Evolutionary conservation across 106 monocot species (phyloP).

Genomic region (Acorus calamus): DNA sequence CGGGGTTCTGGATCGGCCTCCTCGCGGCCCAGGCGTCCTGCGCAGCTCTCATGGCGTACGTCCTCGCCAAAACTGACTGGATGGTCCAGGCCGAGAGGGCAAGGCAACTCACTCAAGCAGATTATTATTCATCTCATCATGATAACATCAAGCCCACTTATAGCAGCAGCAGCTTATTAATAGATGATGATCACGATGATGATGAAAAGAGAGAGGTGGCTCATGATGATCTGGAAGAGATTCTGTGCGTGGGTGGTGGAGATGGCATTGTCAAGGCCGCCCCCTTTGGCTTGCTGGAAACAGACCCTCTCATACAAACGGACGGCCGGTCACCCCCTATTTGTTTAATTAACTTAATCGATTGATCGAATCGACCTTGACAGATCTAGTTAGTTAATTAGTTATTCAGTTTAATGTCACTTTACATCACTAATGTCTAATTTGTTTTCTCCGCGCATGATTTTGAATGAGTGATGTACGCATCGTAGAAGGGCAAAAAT

Average conservation of each 20-base stretch:
- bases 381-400: too few relatives aligned
- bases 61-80: conserved; percentile 52
- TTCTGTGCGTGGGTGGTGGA: conserved; percentile 9
- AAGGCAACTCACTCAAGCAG: conserved; percentile 36
- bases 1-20: conserved; percentile 74
- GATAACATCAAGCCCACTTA: too few relatives aligned
- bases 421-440: too few relatives aligned
- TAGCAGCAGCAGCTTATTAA: too few relatives aligned
- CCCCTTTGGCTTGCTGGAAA: conserved; percentile 10
- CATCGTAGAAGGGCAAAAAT: too few relatives aligned
- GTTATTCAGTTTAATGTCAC: too few relatives aligned
- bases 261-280: conserved; percentile 1
- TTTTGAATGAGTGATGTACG: too few relatives aligned
- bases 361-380: too few relatives aligned
- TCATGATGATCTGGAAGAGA: conserved; percentile 5
- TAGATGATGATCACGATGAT: not conserved
- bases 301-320: conserved; percentile 15
- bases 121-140: not conserved
- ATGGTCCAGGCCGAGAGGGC: conserved; percentile 41
- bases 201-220: conserved; percentile 1
- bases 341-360: too few relatives aligned
- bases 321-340: too few relatives aligned
- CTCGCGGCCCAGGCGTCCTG: conserved; percentile 71
- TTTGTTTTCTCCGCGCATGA: too few relatives aligned
- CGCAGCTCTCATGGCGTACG: conserved; percentile 42